Base-by-base conservation (phyloP, 352 stramenopile species). In the Thalassiosira hispida region DNA sequence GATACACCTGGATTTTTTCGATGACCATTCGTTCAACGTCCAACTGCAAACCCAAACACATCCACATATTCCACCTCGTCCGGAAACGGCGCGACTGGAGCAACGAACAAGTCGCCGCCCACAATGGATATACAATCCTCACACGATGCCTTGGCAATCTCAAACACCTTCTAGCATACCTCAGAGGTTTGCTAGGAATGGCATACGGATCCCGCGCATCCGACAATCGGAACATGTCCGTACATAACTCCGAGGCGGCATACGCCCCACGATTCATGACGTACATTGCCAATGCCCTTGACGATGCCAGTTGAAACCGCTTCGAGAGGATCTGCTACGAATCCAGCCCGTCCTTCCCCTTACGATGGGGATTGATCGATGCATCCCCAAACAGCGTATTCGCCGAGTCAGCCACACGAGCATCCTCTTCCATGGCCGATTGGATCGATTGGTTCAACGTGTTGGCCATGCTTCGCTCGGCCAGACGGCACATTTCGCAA, bases 1-100 rank as follows among this genome's bases (percentile, higher is more conserved):
- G 82, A 51, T 84, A 88, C 12, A 89, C 64, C 35, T 69, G 40
- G 44, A 86, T 67, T 40, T 91, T 92, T 73, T 91, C 79, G 22
- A 80, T 84, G 70, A 94, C 92, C 85, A 94, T 92, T 25, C 89
- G 79, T 59, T 92, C 89, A 22, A 94, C 86, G 68, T 94, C 89
- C 27, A 94, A 66, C 20, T 82, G 79, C 40, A 94, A 70, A 44
- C 86, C 77, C 77, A 75, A 84, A 84, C 8, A 77, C 71, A 40
- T 79, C 66, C 5, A 51, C 56, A 74, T 80, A 80, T 8, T 76
- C 77, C 18, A 73, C 47, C 62, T 79, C 84, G 29, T 92, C 78
- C n/a, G 81, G 77, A 61, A 76, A 83, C 53, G 84, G 74, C 35
- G 84, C 70, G 9, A 90, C 68, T 9, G 83, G 82, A 42, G 67